Evolutionary conservation across 2,329 filamentous ascomycete species (phyloP).

Genomic region (Acarospora socialis): DNA sequence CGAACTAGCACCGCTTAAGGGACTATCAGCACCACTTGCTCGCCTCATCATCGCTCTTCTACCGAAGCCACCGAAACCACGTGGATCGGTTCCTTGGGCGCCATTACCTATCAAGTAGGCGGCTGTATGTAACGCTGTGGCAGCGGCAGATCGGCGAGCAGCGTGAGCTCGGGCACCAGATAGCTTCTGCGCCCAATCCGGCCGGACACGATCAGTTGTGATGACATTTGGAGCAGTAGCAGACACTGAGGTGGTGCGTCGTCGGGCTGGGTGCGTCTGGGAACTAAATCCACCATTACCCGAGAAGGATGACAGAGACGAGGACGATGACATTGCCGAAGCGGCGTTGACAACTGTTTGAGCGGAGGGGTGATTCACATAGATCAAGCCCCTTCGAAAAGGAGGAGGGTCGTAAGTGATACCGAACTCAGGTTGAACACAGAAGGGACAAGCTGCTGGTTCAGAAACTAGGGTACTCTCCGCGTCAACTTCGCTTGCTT

Average conservation of each 20-base stretch:
- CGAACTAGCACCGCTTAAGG: conserved; percentile 23
- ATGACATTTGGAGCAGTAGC: conserved; percentile 75
- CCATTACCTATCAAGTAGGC: conserved; percentile 61
- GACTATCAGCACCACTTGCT: conserved; percentile 23
- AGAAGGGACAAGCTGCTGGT: conserved; percentile 85
- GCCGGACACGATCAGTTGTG: conserved; percentile 80
- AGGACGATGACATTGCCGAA: conserved; percentile 75
- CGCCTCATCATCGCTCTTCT: conserved; percentile 37
- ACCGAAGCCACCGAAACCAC: conserved; percentile 44
- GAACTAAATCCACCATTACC: conserved; percentile 23
- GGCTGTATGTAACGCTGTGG: conserved; percentile 85
- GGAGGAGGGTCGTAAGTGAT: conserved; percentile 86
- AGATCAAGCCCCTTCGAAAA: conserved; percentile 70
- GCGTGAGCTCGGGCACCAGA: conserved; percentile 72
- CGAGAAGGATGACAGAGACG: conserved; percentile 51
- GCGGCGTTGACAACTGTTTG: conserved; percentile 39
- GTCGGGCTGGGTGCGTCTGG: conserved; percentile 29
- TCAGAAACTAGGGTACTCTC: conserved; percentile 67
- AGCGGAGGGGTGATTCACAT: conserved; percentile 39
- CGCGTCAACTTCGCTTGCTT: conserved; percentile 32
- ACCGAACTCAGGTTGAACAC: conserved; percentile 85
- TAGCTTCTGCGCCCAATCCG: conserved; percentile 88
- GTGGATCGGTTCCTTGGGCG: conserved; percentile 26
- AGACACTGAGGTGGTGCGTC: conserved; percentile 57
- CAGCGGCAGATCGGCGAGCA: conserved; percentile 74